Base-by-base conservation (phyloP, 805 yeast species). In the Kazachstania psychrophila region DNA sequence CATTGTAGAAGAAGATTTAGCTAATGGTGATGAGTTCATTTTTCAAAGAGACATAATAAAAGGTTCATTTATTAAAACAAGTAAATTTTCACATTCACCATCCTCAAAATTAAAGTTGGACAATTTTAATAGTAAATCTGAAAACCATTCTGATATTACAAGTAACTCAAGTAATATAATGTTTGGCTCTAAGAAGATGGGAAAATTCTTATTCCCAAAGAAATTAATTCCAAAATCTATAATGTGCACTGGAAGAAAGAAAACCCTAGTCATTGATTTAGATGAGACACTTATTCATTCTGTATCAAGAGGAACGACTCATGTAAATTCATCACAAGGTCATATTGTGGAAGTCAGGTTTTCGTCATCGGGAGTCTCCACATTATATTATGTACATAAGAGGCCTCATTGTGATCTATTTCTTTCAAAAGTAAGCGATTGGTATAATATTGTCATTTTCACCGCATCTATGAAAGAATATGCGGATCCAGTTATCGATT, bases 201-300 rank as follows among this genome's bases (percentile, higher is more conserved):
- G 72, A 1, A 56, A 64, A 36, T 62, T 65, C 7, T 54, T 67
- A 8, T 68, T 65, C 42, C 72, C 72, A 0, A 59, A 58, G 30
- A 66, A 62, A 33, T 45, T 66, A 58, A 68, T 61, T n/a, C 64
- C 64, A 13, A 54, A 48, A 38, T 58, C 63, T 6, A 51, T 60
- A 11, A 34, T 54, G 15, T 54, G 51, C 19, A 51, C 58, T 5
- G 50, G 48, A 62, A 66, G 56, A 48, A 64, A 48, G 42, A 70
- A 68, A 45, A 87, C 86, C 52, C 67, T 92, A 22, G 82, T 92
- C 1, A 65, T 92, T 17, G 98, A 92, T 55, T 70, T 92, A 22
- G 98, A 89, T 60, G 98, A 92, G 53, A 92, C 98, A 0, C 64
- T 92, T 38, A 87, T 92, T 39, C 98, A 92, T 56, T 87, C 97